A percentile compares a stretch with the other conserved stretches of the same genome.
phyloP scores from a whole-genome alignment of 1,284 basidiomycete species.

The Moniliophthora roreri region DNA sequence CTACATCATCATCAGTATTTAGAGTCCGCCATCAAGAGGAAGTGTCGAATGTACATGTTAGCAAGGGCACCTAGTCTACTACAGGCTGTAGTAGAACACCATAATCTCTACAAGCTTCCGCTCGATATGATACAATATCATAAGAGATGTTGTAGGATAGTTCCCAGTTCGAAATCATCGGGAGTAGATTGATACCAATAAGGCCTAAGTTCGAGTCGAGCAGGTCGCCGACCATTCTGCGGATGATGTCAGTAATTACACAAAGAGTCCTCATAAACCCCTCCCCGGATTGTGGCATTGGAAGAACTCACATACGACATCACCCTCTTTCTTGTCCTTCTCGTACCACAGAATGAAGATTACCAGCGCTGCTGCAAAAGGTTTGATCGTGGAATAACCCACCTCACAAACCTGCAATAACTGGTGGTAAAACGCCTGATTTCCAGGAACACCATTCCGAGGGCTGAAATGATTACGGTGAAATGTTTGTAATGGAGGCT shows the following conservation, averaged over 20 bases:
- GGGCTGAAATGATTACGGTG: slow-evolving; percentile 20
- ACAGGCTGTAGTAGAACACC: no score
- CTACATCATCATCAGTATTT: not conserved
- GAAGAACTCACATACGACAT: slow-evolving; percentile 19
- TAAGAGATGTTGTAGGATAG: no score
- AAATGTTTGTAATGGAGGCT: slow-evolving; percentile 24
- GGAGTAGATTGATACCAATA: no score
- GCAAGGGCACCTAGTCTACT: no score
- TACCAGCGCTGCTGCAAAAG: slow-evolving; percentile 18
- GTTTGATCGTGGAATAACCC: slow-evolving; percentile 24
- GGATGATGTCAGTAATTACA: slow-evolving; percentile 23
- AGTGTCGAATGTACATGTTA: no score
- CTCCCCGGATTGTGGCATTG: not conserved
- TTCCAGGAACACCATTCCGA: slow-evolving; percentile 26
- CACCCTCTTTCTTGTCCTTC: slow-evolving; percentile 17
- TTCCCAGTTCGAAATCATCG: no score
- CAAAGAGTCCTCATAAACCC: slow-evolving; percentile 8
- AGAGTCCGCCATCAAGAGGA: not conserved
- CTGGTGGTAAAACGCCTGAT: slow-evolving; percentile 23
- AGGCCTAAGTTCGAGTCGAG: no score
- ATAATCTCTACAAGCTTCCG: no score
- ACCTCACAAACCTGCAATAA: slow-evolving; percentile 21
- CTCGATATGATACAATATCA: no score
- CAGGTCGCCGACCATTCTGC: slow-evolving; percentile 17
- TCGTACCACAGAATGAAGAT: slow-evolving; percentile 21